Evolutionary conservation across 2,329 filamentous ascomycete species (phyloP).

Genomic region (Lasiodiplodia sp.): DNA sequence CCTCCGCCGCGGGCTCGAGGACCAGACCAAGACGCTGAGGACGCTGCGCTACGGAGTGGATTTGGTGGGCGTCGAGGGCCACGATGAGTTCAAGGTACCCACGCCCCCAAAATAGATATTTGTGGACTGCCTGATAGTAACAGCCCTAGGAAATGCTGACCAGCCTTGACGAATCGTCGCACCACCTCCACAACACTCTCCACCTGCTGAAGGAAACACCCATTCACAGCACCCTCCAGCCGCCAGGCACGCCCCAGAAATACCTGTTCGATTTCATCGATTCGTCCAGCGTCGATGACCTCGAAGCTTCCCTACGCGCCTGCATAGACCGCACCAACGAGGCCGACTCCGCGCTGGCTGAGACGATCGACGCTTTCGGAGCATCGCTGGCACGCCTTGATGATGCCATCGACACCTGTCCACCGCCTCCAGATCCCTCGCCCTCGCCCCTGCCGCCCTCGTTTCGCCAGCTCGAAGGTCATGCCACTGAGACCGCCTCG

Average conservation of each 20-base stretch:
- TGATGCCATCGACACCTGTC: slow-evolving; percentile 46
- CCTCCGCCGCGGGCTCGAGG: slow-evolving; percentile 51
- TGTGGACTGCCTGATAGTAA: background rate
- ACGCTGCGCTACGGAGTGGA: slow-evolving; percentile 54
- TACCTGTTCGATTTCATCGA: slow-evolving; percentile 80
- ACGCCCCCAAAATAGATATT: slow-evolving; percentile 25
- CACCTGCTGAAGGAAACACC: slow-evolving; percentile 67
- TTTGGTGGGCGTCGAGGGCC: slow-evolving; percentile 50
- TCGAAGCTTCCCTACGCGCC: slow-evolving; percentile 71
- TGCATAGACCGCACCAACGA: slow-evolving; percentile 76
- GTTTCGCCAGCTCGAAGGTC: slow-evolving; percentile 67
- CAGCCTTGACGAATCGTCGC: slow-evolving; percentile 71
- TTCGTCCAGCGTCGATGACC: slow-evolving; percentile 70
- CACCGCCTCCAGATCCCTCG: slow-evolving; percentile 40
- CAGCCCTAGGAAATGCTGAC: slow-evolving; percentile 60
- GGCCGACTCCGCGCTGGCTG: slow-evolving; percentile 65
- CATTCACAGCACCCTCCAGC: slow-evolving; percentile 70
- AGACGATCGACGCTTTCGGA: slow-evolving; percentile 72
- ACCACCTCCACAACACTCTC: slow-evolving; percentile 71
- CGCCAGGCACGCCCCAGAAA: slow-evolving; percentile 57
- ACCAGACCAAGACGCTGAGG: slow-evolving; percentile 53
- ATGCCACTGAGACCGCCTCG: slow-evolving; percentile 83
- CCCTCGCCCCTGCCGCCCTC: slow-evolving; percentile 53
- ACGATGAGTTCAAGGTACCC: slow-evolving; percentile 53
- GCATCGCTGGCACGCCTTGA: slow-evolving; percentile 70